phyloP scores from a whole-genome alignment of 176 grass and related monocot genomes.

The Stipa capillata region DNA sequence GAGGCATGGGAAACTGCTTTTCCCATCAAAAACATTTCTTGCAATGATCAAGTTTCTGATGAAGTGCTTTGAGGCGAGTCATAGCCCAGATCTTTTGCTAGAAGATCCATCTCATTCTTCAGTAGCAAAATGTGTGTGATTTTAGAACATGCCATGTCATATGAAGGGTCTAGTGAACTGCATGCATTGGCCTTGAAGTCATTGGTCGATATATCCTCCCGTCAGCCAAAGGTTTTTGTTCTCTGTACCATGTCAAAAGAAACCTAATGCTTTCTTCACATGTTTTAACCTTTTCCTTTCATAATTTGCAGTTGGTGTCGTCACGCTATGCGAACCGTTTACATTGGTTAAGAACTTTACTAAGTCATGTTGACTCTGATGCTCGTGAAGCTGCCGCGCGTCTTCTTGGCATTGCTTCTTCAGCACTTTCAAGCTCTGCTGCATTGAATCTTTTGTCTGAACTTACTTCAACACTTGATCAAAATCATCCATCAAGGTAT shows the following conservation, averaged over 20 bases:
- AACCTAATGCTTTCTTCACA: slow-evolving; percentile 15
- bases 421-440: slow-evolving; percentile 57
- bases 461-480: slow-evolving; percentile 45
- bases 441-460: slow-evolving; percentile 62
- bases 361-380: slow-evolving; percentile 85
- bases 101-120: slow-evolving; percentile 38
- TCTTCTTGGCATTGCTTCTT: slow-evolving; percentile 70
- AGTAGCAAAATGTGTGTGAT: slow-evolving; percentile 57
- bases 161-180: slow-evolving; percentile 85
- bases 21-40: slow-evolving; percentile 80
- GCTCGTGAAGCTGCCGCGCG: slow-evolving; percentile 74
- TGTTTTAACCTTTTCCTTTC: slow-evolving; percentile 6
- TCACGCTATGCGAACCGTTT: slow-evolving; percentile 57
- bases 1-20: slow-evolving; percentile 44
- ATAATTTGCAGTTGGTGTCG: slow-evolving; percentile 59
- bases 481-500: slow-evolving; percentile 59
- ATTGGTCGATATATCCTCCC: slow-evolving; percentile 76
- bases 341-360: slow-evolving; percentile 60
- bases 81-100: slow-evolving; percentile 16
- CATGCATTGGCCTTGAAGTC: slow-evolving; percentile 76
- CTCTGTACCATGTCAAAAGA: neutral
- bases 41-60: slow-evolving; percentile 89
- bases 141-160: slow-evolving; percentile 81
- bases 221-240: slow-evolving; percentile 61
- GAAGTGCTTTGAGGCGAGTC: slow-evolving; percentile 76